Evolutionary conservation across 163 green algal species (phyloP).

Genomic region (Volvox carteri): DNA sequence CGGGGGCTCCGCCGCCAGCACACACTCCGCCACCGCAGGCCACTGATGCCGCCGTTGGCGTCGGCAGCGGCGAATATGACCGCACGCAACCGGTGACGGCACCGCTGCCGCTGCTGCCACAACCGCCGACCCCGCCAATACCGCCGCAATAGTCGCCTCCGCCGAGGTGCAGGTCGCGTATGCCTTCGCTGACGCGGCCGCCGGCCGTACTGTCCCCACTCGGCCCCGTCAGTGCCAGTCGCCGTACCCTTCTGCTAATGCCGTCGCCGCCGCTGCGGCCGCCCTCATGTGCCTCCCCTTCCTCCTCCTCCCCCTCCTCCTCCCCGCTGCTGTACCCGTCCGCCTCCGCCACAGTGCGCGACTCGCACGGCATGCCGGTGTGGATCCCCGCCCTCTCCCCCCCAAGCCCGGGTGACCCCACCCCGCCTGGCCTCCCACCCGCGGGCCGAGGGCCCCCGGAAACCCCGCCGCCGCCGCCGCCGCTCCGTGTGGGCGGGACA

Average conservation of each 20-base stretch:
- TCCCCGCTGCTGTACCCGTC: conserved; percentile 2
- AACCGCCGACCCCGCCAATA: no score
- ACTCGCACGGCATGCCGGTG: not conserved
- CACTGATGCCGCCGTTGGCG: not conserved
- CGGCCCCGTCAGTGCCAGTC: not conserved
- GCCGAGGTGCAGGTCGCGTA: not conserved
- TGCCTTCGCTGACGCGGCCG: no score
- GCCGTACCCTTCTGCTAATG: not conserved
- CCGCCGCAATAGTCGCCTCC: not conserved
- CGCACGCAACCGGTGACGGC: not conserved
- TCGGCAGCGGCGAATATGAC: conserved; percentile 16
- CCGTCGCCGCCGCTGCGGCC: not conserved
- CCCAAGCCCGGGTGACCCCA: no score
- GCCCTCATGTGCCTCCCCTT: no score
- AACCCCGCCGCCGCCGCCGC: not conserved
- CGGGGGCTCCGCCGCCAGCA: not conserved
- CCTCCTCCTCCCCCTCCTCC: not conserved
- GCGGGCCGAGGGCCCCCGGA: not conserved
- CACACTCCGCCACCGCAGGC: not conserved
- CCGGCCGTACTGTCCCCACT: no score
- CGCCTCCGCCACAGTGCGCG: conserved; percentile 2
- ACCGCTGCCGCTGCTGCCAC: not conserved
- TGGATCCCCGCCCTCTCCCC: no score
- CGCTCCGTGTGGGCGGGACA: no score
- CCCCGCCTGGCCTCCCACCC: not conserved